Percentiles rank a stretch among this genome's conserved stretches.
Evolutionary conservation across 805 yeast genomes (phyloP).

Genomic region (Candida ascalaphidarum): DNA sequence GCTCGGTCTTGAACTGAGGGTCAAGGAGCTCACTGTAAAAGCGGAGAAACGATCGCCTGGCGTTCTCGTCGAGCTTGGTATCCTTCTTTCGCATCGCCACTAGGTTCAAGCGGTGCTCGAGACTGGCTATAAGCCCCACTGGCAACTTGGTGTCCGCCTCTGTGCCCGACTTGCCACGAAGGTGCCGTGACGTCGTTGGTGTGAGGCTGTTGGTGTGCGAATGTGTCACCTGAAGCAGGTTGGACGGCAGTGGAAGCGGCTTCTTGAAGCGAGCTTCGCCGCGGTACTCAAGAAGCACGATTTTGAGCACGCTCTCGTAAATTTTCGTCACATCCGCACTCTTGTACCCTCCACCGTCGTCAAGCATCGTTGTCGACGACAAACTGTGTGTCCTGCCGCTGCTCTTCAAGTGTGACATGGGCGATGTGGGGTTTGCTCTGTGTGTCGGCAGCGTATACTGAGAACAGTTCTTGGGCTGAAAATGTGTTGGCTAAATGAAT

Average conservation of each 20-base stretch:
- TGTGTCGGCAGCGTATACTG: no score
- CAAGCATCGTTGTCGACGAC: constrained; percentile 12
- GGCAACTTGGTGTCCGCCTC: constrained; percentile 25
- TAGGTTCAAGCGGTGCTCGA: constrained; percentile 34
- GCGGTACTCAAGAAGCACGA: constrained; percentile 50
- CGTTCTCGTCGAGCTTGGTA: constrained; percentile 32
- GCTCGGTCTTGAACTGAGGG: constrained; percentile 30
- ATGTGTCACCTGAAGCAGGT: background rate
- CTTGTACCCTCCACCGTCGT: constrained; percentile 8
- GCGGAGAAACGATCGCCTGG: constrained; percentile 51
- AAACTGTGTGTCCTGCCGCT: constrained; percentile 14
- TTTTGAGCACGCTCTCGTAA: constrained; percentile 46
- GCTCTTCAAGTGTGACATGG: no score
- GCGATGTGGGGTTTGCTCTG: no score
- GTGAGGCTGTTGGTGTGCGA: background rate
- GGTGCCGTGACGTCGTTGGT: no score
- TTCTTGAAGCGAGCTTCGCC: constrained; percentile 43
- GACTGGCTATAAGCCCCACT: constrained; percentile 22
- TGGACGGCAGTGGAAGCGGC: background rate
- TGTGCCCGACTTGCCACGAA: no score
- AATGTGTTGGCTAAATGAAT: no score
- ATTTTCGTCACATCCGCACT: constrained; percentile 19
- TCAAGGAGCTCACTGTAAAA: constrained; percentile 54
- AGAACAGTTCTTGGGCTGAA: no score
- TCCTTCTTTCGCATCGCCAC: constrained; percentile 38